These are phyloP conservation scores for Fusarium udum DNA, from an alignment of 2,329 filamentous ascomycete species.

Conservation along the genomic window DNA sequence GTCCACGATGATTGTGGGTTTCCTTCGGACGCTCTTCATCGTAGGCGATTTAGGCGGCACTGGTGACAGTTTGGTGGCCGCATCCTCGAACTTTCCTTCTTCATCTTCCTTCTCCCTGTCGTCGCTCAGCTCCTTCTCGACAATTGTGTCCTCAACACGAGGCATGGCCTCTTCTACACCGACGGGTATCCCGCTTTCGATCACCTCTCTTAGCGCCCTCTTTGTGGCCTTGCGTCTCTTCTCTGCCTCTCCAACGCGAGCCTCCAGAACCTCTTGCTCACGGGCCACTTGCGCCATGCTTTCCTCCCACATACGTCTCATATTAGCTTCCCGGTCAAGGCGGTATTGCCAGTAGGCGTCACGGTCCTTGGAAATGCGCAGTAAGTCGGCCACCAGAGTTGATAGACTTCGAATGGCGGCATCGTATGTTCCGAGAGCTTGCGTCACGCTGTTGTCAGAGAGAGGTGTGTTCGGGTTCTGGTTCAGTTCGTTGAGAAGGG, in stretches of 20 bases:
- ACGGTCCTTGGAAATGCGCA: constrained; percentile 92
- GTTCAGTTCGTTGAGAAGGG: constrained; percentile 73
- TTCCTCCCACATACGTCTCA: constrained; percentile 97
- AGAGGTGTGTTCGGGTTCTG: constrained; percentile 76
- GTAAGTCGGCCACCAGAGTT: constrained; percentile 82
- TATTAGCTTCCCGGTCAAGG: constrained; percentile 87
- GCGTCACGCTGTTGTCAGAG: constrained; percentile 78
- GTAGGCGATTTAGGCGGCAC: constrained; percentile 22
- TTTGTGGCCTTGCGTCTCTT: constrained; percentile 90
- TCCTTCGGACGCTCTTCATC: constrained; percentile 56
- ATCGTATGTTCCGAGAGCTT: constrained; percentile 87
- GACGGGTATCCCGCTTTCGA: constrained; percentile 63
- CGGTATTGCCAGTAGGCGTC: constrained; percentile 98
- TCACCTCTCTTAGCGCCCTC: constrained; percentile 84
- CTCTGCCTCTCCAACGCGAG: constrained; percentile 87
- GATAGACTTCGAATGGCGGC: constrained; percentile 89
- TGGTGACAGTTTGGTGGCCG: constrained; percentile 15
- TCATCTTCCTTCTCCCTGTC: constrained; percentile 29
- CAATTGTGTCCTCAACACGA: constrained; percentile 43
- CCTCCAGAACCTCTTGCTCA: constrained; percentile 92
- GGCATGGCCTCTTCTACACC: constrained; percentile 44
- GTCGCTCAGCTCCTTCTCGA: constrained; percentile 46
- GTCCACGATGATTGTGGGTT: constrained; percentile 74
- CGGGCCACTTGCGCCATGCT: constrained; percentile 97
- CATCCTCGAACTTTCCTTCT: constrained; percentile 39